Base-by-base conservation (phyloP, 2,329 filamentous ascomycete genomes). In the Malbranchea cinnamomea region DNA sequence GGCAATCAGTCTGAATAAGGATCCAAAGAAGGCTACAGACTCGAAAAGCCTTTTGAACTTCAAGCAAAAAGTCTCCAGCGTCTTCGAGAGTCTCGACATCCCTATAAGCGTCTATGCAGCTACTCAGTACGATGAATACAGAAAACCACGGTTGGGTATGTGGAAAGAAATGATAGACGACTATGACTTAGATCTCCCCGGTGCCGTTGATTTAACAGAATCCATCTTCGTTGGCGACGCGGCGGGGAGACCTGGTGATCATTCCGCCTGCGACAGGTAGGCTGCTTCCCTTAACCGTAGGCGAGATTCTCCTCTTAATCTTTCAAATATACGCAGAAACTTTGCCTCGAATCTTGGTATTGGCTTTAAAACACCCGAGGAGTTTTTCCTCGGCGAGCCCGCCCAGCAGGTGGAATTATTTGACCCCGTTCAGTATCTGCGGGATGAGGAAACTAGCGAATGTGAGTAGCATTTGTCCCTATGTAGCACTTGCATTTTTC, bases 191-290 rank as follows among this genome's bases (percentile, higher is more conserved):
- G 55, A 67, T 25, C 58, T 61, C 30, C 13, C 13, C 6, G 33
- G 30, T 13, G 26, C 16, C n/a, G 54, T 92, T n/a, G 78, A 93
- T 49, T 51, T 80, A 19, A 56, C 67, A 10, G 59, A 63, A 3
- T 91, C 81, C 14, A 63, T 94, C 39, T 94, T 93, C 48, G 74
- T 98, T 25, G 89, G 89, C 25, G 89, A 98, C 58, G 89, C 89
- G 28, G 72, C 66, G 31, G 72, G 48, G 46, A 51, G 56, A 33
- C 57, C 50, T 23, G 66, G 66, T 32, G 71, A 76, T 49, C 64
- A 74, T 56, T 68, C 70, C 10, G 63, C 61, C 45, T 67, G 62
- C 8, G 72, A 77, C 52, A 62, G 68, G 67, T 71, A 45, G 26
- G 30, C 23, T 21, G 9, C 18, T 9, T 15, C 10, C 10, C 25